Percentiles rank a stretch among this genome's conserved stretches.
phyloP scores from a whole-genome alignment of 1,284 basidiomycete genomes.

The Cutaneotrichosporon arboriforme region DNA sequence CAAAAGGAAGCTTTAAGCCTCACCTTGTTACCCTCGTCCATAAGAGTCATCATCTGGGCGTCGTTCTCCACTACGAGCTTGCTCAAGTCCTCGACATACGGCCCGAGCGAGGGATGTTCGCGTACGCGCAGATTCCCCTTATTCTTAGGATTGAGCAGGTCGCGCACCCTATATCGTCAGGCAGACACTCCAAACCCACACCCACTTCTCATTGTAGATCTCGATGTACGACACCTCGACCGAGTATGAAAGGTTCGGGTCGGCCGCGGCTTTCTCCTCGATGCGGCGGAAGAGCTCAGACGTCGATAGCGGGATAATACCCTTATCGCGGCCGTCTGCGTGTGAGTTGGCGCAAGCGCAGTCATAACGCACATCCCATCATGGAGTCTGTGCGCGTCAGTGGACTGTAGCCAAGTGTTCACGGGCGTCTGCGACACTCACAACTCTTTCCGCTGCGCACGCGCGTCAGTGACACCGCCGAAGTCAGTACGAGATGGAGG shows the following conservation, averaged over 20 bases:
- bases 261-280: conserved; percentile 58
- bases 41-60: conserved; percentile 93
- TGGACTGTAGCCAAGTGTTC: neutral
- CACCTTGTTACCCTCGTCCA: conserved; percentile 97
- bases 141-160: conserved; percentile 95
- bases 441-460: conserved; percentile 43
- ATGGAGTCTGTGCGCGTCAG: conserved; percentile 59
- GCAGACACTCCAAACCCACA: neutral
- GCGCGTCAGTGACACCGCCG: neutral
- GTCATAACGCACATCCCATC: conserved; percentile 87
- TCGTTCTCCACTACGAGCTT: conserved; percentile 87
- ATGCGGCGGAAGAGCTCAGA: conserved; percentile 85
- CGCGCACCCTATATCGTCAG: conserved; percentile 57
- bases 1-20: too few relatives aligned
- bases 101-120: conserved; percentile 88
- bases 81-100: conserved; percentile 95
- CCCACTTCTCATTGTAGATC: conserved; percentile 91
- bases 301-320: conserved; percentile 94
- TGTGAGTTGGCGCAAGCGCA: conserved; percentile 4
- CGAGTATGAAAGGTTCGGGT: conserved; percentile 70
- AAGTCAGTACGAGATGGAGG: neutral
- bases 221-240: conserved; percentile 97
- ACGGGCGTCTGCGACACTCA: conserved; percentile 16
- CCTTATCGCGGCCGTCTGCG: conserved; percentile 88
- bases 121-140: conserved; percentile 87